Evolutionary conservation across 2,329 filamentous ascomycete genomes (phyloP), one percentile per base, ranked within the genome.

Genomic region (Alternaria infectoria): DNA sequence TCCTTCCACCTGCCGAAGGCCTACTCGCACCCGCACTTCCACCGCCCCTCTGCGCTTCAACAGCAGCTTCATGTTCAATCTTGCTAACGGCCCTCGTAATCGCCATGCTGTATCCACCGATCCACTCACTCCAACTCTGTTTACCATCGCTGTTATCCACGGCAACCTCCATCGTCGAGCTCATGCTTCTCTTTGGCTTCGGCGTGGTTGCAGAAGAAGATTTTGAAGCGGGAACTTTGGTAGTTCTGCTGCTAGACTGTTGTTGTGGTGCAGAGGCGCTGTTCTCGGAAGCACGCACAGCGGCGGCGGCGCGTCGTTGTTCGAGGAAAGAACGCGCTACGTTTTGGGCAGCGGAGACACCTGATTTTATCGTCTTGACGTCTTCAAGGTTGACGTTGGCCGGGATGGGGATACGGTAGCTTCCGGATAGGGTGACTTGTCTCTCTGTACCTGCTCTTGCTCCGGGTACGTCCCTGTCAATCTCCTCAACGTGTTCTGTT

Each of bases 61-160:
- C 59, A 13, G 73, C 76, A 44, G 75, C 77, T 50, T 80, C 78
- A 19, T 77, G 74, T 60, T 79, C 77, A 40, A 79, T 77, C 54
- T 67, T 80, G 54, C 74, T 77, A 10, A 80, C 75, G n/a, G 74
- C 77, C 44, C 74, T 57, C 17, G 73, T 72, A 49, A 80, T 77
- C 10, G 77, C 76, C 62, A 80, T 65, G 52, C 77, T 79, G 56
- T 80, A 80, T 15, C 77, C 78, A 0, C 78, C 78, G 54, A 80
- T 77, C 77, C 77, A 80, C 54, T 80, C 78, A 8, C 74, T 65
- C 78, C 78, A 80, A 32, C 73, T 73, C 67, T 77, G 68, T 54
- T 74, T 74, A 0, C 69, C 69, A 1, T 59, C 67, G 4, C 55
- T 65, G 5, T 61, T 57, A 5, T 70, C 69, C 2, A 59, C 67